Evolutionary conservation across 2,329 filamentous ascomycete species (phyloP).

Genomic region (Niveomyces coronatus): DNA sequence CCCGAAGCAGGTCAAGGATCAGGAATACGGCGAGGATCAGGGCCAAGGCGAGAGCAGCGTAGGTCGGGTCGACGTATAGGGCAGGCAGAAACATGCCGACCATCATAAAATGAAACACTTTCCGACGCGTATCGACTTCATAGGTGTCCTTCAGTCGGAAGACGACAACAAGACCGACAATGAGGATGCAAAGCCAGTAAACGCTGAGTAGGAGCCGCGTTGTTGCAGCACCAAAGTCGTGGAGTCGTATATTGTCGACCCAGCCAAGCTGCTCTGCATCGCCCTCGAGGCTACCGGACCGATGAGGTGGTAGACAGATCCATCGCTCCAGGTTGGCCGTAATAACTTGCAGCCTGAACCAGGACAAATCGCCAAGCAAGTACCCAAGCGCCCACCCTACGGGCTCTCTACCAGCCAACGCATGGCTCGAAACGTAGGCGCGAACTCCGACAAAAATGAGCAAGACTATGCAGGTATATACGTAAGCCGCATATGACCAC

Average conservation of each 20-base stretch:
- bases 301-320: conserved; percentile 56
- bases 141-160: conserved; percentile 64
- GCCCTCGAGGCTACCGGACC: conserved; percentile 16
- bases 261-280: conserved; percentile 43
- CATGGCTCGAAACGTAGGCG: conserved; percentile 54
- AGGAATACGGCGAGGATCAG: conserved; percentile 77
- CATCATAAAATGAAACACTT: conserved; percentile 98
- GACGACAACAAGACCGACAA: conserved; percentile 62
- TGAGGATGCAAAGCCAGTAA: conserved; percentile 65
- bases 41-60: conserved; percentile 67
- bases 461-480: conserved; percentile 56
- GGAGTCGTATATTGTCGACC: conserved; percentile 54
- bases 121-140: conserved; percentile 90
- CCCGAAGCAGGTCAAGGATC: conserved; percentile 78
- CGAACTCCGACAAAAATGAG: conserved; percentile 65
- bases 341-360: conserved; percentile 62
- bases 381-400: conserved; percentile 91
- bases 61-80: conserved; percentile 77
- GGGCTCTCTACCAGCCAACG: conserved; percentile 65
- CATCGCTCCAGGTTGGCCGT: conserved; percentile 60
- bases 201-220: conserved; percentile 65
- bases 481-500: conserved; percentile 73
- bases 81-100: conserved; percentile 88
- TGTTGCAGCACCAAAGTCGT: conserved; percentile 63
- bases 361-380: conserved; percentile 66